A percentile compares a stretch with the other conserved stretches of the same genome.
Conservation (phyloP, 305 asterid genomes). For the Lippia alba region DNA sequence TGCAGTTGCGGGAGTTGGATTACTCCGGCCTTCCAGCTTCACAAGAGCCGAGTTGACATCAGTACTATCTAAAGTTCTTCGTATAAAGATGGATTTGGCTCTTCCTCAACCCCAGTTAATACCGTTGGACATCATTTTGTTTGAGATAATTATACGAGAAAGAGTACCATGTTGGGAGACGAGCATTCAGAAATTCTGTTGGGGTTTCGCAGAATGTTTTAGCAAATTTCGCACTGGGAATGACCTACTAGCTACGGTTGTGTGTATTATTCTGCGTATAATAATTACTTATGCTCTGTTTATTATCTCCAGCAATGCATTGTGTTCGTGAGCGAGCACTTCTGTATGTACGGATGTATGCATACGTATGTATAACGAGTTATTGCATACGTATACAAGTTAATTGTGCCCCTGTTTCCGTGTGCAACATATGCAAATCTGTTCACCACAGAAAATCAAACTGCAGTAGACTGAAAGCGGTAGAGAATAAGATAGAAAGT, state of each 20-base stretch:
- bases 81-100: constrained; percentile 13
- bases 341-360: no score
- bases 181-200: constrained; percentile 10
- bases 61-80: constrained; percentile 50
- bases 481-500: constrained; percentile 10
- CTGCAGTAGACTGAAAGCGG: not conserved
- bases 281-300: not conserved
- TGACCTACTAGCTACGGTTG: not conserved
- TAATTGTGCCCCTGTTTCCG: no score
- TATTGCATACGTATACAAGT: no score
- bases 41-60: constrained; percentile 86
- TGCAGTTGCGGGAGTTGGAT: constrained; percentile 99
- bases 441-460: not conserved
- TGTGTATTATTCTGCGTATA: not conserved
- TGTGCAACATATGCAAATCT: not conserved
- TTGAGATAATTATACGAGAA: constrained; percentile 19
- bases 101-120: constrained; percentile 20
- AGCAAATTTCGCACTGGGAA: not conserved
- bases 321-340: no score
- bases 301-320: constrained; percentile 4
- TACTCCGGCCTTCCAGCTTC: constrained; percentile 98
- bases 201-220: constrained; percentile 7
- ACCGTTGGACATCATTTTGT: constrained; percentile 29
- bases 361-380: no score
- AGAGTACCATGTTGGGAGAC: constrained; percentile 27